Evolutionary conservation across 768 basidiomycete genomes (phyloP), one percentile per base, ranked within the genome.

Genomic region (Auriscalpium microsporum): DNA sequence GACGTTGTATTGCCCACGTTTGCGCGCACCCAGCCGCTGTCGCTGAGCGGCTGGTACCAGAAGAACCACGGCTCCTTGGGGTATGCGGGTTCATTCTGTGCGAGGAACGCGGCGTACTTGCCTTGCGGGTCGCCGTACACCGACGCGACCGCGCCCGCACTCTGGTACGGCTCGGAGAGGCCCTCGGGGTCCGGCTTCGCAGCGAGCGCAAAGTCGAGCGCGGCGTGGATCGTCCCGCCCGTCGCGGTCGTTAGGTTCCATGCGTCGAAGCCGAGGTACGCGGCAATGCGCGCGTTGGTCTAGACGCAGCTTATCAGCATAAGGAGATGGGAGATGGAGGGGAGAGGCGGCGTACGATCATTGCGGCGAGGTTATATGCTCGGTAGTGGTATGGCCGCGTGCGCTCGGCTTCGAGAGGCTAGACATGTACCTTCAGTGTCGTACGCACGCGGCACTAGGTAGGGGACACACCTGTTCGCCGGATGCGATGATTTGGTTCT

Each of bases 351-450:
- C 58, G n/a, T 61, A 68, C 67, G 40, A 67, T 57, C 60, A 72
- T 62, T 8, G 71, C 71, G 11, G 62, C 66, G 10, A 70, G 60
- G 52, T 72, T 72, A 60, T 67, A 72, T 6, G 58, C 52, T 19
- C 70, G 63, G 57, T 72, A 72, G 56, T 72, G 70, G 57, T 57
- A 69, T 5, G 69, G 66, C 13, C 60, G 59, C 10, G 68, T 71
- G 40, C 70, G 63, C 9, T 42, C 57, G 9, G 67, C 57, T 54
- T 72, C 71, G 11, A 65, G 46, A 11, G 70, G 71, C 67, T 71
- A 23, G 34, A 34, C 23, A 5, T 4, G 37, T 3, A 40, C 28
- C 19, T 16, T 38, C 44, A 52, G 28, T 4, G 45, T 16, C 14
- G 14, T 17, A 23, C 33, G 6, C 17, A 8, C 11, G 17, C 5